Percentiles rank a stretch among this genome's conserved stretches.
These are phyloP conservation scores for Ceratobasidium sp. DNA, from an alignment of 1,284 basidiomycete genomes.

Conservation along the genomic window DNA sequence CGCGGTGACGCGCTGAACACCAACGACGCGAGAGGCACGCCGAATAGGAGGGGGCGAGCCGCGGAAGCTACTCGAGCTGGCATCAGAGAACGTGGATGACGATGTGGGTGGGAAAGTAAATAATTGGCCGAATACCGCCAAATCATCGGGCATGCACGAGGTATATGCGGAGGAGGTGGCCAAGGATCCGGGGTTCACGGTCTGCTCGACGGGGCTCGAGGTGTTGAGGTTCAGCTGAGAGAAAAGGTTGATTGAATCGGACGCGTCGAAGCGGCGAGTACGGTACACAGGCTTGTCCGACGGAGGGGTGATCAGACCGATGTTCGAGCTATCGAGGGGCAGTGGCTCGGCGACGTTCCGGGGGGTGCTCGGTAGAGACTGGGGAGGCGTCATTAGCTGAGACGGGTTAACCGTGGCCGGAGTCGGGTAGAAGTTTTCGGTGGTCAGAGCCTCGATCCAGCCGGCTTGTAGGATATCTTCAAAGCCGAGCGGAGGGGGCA, in stretches of 20 bases:
- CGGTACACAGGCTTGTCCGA: slow-evolving; percentile 17
- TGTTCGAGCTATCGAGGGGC: neutral
- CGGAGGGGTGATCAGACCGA: slow-evolving; percentile 17
- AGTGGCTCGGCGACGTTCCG: neutral
- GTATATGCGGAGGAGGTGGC: slow-evolving; percentile 14
- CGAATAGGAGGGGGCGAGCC: slow-evolving; percentile 13
- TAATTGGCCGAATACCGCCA: neutral
- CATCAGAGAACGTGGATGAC: neutral
- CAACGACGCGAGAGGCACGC: slow-evolving; percentile 15
- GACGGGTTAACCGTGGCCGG: neutral
- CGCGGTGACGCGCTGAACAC: slow-evolving; percentile 10
- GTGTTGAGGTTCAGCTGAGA: neutral
- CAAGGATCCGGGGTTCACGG: neutral
- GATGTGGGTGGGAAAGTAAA: neutral
- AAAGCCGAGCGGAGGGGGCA: neutral
- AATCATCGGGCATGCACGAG: neutral
- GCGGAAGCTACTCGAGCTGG: slow-evolving; percentile 6
- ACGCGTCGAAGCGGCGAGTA: slow-evolving; percentile 25
- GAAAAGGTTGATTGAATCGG: neutral
- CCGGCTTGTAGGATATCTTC: neutral
- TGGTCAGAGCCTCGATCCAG: neutral
- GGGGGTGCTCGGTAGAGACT: slow-evolving; percentile 15
- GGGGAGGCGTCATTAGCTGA: slow-evolving; percentile 9
- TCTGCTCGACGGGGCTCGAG: neutral
- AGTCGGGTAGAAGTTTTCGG: neutral